Conservation (phyloP, 2,329 filamentous ascomycete genomes). For the Cercospora nicotianae region DNA sequence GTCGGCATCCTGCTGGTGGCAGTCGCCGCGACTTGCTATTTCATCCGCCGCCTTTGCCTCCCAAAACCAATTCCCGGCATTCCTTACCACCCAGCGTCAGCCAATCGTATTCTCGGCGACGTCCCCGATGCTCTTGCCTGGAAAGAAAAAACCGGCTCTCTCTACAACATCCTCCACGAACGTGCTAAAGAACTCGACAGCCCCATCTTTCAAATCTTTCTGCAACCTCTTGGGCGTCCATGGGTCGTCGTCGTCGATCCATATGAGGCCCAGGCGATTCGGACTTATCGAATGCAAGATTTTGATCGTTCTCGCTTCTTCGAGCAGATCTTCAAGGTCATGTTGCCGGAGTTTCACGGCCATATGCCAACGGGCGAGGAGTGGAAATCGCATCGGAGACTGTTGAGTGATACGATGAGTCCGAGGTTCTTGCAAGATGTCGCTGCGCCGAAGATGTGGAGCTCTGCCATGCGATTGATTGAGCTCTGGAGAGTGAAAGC, state of each 20-base stretch:
- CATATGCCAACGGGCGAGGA: conserved; percentile 30
- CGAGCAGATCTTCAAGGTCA: conserved; percentile 29
- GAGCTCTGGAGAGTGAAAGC: conserved; percentile 38
- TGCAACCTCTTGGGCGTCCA: conserved; percentile 47
- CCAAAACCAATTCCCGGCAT: conserved; percentile 51
- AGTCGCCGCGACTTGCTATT: not conserved
- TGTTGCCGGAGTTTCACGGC: conserved; percentile 32
- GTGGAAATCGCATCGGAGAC: conserved; percentile 32
- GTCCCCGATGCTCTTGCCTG: conserved; percentile 44
- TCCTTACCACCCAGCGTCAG: conserved; percentile 46
- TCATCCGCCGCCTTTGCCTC: conserved; percentile 26
- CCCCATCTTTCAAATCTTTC: conserved; percentile 52
- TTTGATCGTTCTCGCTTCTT: conserved; percentile 47
- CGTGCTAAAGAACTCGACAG: conserved; percentile 31
- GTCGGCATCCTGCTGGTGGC: not conserved
- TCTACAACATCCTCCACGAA: conserved; percentile 22
- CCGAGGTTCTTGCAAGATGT: conserved; percentile 34
- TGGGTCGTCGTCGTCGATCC: conserved; percentile 49
- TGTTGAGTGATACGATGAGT: conserved; percentile 36
- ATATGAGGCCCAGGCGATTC: conserved; percentile 48
- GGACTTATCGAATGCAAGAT: conserved; percentile 46
- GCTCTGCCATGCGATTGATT: conserved; percentile 29
- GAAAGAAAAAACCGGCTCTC: conserved; percentile 36
- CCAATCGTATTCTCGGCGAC: conserved; percentile 46
- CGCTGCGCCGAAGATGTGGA: conserved; percentile 34